Conservation (phyloP, 331 rosid genomes). For the Pyrus hybrid region DNA sequence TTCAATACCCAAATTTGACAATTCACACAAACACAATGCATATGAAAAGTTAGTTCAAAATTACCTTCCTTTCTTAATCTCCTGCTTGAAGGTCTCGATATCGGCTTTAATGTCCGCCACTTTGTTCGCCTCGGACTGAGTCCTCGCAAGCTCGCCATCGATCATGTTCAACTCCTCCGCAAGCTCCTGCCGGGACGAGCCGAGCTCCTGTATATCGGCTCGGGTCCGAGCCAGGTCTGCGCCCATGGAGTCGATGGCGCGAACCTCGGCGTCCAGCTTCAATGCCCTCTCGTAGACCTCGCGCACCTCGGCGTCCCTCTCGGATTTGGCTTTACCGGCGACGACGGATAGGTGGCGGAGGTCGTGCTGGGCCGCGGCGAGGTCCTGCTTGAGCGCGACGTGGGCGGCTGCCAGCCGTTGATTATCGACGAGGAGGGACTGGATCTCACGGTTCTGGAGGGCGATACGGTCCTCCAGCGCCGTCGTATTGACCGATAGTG, state of each 20-base stretch:
- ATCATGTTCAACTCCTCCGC: slow-evolving; percentile 33
- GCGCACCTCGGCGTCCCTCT: slow-evolving; percentile 65
- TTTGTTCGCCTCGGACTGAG: slow-evolving; percentile 33
- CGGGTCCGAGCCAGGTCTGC: slow-evolving; percentile 54
- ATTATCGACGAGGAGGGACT: slow-evolving; percentile 61
- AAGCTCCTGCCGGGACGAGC: slow-evolving; percentile 39
- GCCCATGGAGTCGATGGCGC: slow-evolving; percentile 44
- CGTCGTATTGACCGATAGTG: slow-evolving; percentile 18
- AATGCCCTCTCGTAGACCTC: slow-evolving; percentile 65
- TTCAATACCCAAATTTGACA: not conserved
- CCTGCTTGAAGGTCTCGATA: slow-evolving; percentile 43
- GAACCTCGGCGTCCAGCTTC: slow-evolving; percentile 60
- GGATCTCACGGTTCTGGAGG: slow-evolving; percentile 66
- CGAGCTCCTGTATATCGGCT: slow-evolving; percentile 38
- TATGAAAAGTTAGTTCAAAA: not conserved
- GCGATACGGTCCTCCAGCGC: slow-evolving; percentile 55
- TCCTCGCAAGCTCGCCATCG: slow-evolving; percentile 33
- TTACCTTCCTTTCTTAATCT: slow-evolving; percentile 82
- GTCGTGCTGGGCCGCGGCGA: slow-evolving; percentile 49
- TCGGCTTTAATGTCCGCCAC: slow-evolving; percentile 42
- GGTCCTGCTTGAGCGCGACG: slow-evolving; percentile 81
- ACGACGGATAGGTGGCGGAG: slow-evolving; percentile 46
- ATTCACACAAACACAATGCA: not conserved
- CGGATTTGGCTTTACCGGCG: slow-evolving; percentile 45
- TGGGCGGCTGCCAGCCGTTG: slow-evolving; percentile 82